Evolutionary conservation across 139 green algal species (phyloP).

Genomic region (Limnomonas spitsbergensis): DNA sequence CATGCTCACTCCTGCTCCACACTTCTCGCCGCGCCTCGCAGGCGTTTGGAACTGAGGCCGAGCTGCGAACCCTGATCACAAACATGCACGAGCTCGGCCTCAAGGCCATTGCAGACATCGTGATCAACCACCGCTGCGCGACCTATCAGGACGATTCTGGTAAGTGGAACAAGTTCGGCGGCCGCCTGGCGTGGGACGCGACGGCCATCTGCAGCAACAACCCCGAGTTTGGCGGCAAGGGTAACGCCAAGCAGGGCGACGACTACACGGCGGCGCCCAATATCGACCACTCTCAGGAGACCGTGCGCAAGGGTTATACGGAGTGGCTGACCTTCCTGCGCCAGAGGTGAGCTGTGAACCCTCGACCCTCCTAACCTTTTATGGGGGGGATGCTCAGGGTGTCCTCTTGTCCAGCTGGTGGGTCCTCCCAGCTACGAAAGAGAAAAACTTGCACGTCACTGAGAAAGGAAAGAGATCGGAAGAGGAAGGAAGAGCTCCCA

Average conservation of each 20-base stretch:
- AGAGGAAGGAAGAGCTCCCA: too few relatives aligned
- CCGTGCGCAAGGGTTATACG: conserved; percentile 71
- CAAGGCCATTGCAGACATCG: conserved; percentile 89
- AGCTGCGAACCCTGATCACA: conserved; percentile 25
- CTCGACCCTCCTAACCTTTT: too few relatives aligned
- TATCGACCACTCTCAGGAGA: conserved; percentile 87
- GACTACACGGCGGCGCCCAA: conserved; percentile 91
- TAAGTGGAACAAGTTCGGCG: conserved; percentile 23
- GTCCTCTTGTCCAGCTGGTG: too few relatives aligned
- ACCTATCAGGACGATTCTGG: neutral
- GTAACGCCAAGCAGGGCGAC: conserved; percentile 67
- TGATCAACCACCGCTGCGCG: conserved; percentile 91
- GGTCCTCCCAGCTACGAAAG: too few relatives aligned
- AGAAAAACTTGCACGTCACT: too few relatives aligned
- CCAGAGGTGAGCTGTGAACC: conserved; percentile 50
- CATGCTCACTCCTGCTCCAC: too few relatives aligned
- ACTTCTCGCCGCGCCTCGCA: too few relatives aligned
- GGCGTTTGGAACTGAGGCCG: neutral
- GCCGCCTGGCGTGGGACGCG: conserved; percentile 84
- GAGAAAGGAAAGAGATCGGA: too few relatives aligned
- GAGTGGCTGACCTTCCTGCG: conserved; percentile 85
- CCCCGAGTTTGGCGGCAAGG: conserved; percentile 72
- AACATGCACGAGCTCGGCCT: conserved; percentile 68
- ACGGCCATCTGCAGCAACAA: conserved; percentile 83
- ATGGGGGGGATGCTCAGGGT: too few relatives aligned